These are phyloP conservation scores for Dothidotthia symphoricarpi DNA, from an alignment of 2,329 filamentous ascomycete species.

Conservation along the genomic window DNA sequence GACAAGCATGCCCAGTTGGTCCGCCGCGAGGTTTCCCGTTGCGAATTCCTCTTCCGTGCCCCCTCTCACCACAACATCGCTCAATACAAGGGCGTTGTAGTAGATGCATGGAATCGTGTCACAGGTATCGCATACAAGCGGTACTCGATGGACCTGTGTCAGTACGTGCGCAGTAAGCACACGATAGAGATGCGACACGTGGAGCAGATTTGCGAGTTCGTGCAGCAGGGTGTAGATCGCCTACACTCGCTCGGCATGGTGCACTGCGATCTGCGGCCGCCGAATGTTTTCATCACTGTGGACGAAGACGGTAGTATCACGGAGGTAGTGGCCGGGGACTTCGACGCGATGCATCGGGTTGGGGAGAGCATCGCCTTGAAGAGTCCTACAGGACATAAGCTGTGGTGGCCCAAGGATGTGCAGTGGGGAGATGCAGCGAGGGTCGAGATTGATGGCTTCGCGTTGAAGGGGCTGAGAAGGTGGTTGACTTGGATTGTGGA, in stretches of 20 bases:
- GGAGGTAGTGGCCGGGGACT: conserved; percentile 5
- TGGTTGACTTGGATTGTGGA: conserved; percentile 1
- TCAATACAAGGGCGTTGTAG: conserved; percentile 4
- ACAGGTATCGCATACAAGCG: conserved; percentile 4
- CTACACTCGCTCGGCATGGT: conserved; percentile 3
- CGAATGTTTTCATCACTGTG: conserved; percentile 1
- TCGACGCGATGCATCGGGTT: conserved; percentile 3
- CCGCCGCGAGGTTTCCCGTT: not conserved
- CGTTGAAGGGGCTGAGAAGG: conserved; percentile 1
- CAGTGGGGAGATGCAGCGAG: conserved; percentile 1
- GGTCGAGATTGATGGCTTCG: conserved; percentile 1
- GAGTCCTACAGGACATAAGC: not conserved
- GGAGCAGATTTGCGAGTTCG: not conserved
- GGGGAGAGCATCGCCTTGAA: conserved; percentile 2
- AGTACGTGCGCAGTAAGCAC: not conserved
- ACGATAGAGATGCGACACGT: not conserved
- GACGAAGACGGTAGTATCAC: not conserved
- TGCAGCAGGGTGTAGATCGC: not conserved
- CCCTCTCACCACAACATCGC: conserved; percentile 4
- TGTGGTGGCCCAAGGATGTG: conserved; percentile 1
- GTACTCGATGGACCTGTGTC: conserved; percentile 6
- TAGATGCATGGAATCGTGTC: conserved; percentile 1
- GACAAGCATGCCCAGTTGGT: too few species aligned
- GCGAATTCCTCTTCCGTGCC: not conserved
- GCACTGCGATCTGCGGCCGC: conserved; percentile 6